Conservation (phyloP, 257 asterid species). For the Solanum raphanifolium region DNA sequence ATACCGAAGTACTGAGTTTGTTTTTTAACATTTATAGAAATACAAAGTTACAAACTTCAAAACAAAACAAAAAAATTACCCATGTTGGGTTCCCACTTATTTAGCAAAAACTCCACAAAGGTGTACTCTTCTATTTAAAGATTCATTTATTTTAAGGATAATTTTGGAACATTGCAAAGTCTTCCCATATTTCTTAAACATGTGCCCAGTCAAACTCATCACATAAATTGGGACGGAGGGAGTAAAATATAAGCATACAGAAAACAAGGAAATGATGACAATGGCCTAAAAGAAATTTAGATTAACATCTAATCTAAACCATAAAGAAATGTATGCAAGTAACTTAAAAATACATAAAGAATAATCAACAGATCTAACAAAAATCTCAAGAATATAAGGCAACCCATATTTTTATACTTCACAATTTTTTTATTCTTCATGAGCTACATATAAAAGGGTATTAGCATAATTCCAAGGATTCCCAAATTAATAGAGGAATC, state of each 20-base stretch:
- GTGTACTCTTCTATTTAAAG: background rate
- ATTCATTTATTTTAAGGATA: background rate
- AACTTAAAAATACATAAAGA: background rate
- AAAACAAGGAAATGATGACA: background rate
- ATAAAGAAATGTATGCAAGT: background rate
- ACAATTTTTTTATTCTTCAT: background rate
- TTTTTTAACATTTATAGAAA: background rate
- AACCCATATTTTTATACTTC: background rate
- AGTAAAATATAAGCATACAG: background rate
- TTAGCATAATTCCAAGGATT: background rate
- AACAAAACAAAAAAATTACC: background rate
- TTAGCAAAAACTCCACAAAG: background rate
- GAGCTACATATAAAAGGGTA: background rate
- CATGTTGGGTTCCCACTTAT: background rate
- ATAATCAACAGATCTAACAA: background rate
- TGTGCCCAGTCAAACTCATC: background rate
- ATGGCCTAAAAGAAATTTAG: background rate
- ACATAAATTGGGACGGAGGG: background rate
- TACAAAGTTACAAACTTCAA: background rate
- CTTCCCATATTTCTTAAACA: background rate
- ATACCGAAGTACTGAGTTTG: background rate
- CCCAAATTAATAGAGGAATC: background rate
- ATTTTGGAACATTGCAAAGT: background rate
- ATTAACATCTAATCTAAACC: background rate
- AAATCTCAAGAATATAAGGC: background rate